These are phyloP conservation scores for Candida albicans DNA, from an alignment of 1,139 yeast species.

Conservation along the genomic window DNA sequence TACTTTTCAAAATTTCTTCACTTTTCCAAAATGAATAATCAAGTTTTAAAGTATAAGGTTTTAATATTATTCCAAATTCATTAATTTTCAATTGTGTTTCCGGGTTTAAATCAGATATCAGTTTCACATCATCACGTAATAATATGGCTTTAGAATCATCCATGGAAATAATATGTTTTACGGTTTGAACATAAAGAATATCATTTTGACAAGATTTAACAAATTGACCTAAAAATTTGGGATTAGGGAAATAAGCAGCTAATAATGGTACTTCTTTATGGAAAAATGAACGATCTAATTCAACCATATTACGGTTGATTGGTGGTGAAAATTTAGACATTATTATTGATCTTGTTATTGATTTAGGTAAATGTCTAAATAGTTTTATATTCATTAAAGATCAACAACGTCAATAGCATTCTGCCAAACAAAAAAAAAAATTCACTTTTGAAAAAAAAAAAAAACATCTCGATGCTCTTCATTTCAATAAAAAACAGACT, in stretches of 20 bases:
- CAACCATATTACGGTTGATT: slow-evolving; percentile 60
- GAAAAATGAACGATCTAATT: slow-evolving; percentile 66
- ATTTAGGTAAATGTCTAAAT: slow-evolving; percentile 17
- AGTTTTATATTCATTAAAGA: slow-evolving; percentile 8
- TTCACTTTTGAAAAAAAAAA: slow-evolving; percentile 1
- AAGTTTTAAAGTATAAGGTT: slow-evolving; percentile 56
- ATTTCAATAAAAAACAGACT: no score
- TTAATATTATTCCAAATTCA: slow-evolving; percentile 46
- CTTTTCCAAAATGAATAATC: slow-evolving; percentile 83
- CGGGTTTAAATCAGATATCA: slow-evolving; percentile 34
- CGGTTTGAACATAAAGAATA: slow-evolving; percentile 59
- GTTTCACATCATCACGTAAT: slow-evolving; percentile 32
- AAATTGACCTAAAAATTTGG: slow-evolving; percentile 56
- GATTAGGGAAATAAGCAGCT: slow-evolving; percentile 69
- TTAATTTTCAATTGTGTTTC: slow-evolving; percentile 45
- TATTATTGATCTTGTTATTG: slow-evolving; percentile 29
- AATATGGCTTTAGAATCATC: slow-evolving; percentile 60
- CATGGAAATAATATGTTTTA: slow-evolving; percentile 63
- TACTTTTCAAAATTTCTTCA: slow-evolving; percentile 77
- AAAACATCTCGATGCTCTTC: neutral
- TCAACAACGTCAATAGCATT: neutral
- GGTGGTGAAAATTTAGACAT: slow-evolving; percentile 60
- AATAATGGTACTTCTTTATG: slow-evolving; percentile 54
- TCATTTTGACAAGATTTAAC: slow-evolving; percentile 55
- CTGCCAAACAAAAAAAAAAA: neutral